These are phyloP conservation scores for Glebionis coronaria DNA, from an alignment of 129 eudicot species.

Conservation along the genomic window DNA sequence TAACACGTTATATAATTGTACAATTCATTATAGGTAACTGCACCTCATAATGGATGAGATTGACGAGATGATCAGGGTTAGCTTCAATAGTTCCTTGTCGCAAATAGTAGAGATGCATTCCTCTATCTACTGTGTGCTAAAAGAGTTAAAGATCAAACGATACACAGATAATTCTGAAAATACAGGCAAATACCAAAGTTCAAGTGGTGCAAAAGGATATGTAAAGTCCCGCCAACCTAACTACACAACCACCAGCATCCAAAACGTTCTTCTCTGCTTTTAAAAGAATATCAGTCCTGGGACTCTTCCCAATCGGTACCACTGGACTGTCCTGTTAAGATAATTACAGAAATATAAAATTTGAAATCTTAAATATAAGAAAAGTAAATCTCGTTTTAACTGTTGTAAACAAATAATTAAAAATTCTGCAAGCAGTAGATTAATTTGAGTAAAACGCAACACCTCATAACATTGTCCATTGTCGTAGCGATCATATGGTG, in stretches of 20 bases:
- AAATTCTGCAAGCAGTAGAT: not conserved
- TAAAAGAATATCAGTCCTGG: slow-evolving; percentile 87
- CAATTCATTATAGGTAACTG: not conserved
- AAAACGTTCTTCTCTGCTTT: slow-evolving; percentile 75
- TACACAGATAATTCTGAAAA: slow-evolving; percentile 8
- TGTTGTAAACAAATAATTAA: not conserved
- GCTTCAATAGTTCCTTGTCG: slow-evolving; percentile 58
- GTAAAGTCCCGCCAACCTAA: slow-evolving; percentile 96
- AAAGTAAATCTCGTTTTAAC: not conserved
- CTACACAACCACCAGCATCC: slow-evolving; percentile 80
- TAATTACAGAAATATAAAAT: not conserved
- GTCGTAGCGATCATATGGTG: slow-evolving; percentile 81
- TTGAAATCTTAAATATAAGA: not conserved
- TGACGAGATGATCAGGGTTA: slow-evolving; percentile 84
- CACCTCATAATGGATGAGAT: slow-evolving; percentile 96
- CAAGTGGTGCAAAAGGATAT: slow-evolving; percentile 60
- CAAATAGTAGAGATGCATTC: slow-evolving; percentile 82
- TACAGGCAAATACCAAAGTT: not conserved
- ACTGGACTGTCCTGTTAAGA: slow-evolving; percentile 67
- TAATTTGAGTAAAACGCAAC: slow-evolving; percentile 24
- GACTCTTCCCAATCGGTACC: slow-evolving; percentile 89
- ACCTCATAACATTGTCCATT: slow-evolving; percentile 93
- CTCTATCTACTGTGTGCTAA: slow-evolving; percentile 75
- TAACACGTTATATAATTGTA: no score
- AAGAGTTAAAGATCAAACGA: slow-evolving; percentile 46